A percentile compares a stretch with the other conserved stretches of the same genome.
These are phyloP conservation scores for Colletotrichum plurivorum DNA, from an alignment of 2,329 filamentous ascomycete genomes.

Conservation along the genomic window DNA sequence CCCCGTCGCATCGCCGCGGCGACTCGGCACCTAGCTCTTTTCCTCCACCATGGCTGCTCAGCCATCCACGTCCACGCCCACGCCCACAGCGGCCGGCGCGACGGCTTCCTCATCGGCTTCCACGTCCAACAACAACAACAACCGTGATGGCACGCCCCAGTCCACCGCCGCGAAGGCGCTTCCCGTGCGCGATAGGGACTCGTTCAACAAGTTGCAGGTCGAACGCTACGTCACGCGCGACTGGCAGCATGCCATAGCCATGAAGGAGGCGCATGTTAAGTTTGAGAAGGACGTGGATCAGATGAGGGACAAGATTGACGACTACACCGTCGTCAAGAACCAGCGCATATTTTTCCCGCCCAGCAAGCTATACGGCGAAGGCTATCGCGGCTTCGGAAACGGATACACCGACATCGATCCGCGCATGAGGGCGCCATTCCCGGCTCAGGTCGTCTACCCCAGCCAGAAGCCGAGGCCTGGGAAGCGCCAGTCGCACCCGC, in stretches of 20 bases:
- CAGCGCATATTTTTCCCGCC: slow-evolving; percentile 70
- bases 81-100: slow-evolving; percentile 45
- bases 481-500: slow-evolving; percentile 78
- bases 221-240: slow-evolving; percentile 69
- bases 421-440: slow-evolving; percentile 37
- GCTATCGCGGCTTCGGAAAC: slow-evolving; percentile 93
- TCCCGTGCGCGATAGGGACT: slow-evolving; percentile 68
- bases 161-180: slow-evolving; percentile 45
- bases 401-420: slow-evolving; percentile 76
- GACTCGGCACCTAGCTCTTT: slow-evolving; percentile 49
- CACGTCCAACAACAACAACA: slow-evolving; percentile 45
- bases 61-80: slow-evolving; percentile 51
- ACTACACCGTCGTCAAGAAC: slow-evolving; percentile 74
- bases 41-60: slow-evolving; percentile 61
- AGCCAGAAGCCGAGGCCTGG: slow-evolving; percentile 81
- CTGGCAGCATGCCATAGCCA: slow-evolving; percentile 66
- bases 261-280: slow-evolving; percentile 65
- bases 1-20: slow-evolving; percentile 54
- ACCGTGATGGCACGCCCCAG: slow-evolving; percentile 33
- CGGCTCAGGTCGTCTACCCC: slow-evolving; percentile 78
- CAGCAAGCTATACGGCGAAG: slow-evolving; percentile 75
- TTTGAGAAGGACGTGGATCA: slow-evolving; percentile 71
- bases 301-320: slow-evolving; percentile 77
- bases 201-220: slow-evolving; percentile 67
- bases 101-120: slow-evolving; percentile 51